These are phyloP conservation scores for Termitomyces bulborhizus DNA, from an alignment of 768 basidiomycete species.

Conservation along the genomic window DNA sequence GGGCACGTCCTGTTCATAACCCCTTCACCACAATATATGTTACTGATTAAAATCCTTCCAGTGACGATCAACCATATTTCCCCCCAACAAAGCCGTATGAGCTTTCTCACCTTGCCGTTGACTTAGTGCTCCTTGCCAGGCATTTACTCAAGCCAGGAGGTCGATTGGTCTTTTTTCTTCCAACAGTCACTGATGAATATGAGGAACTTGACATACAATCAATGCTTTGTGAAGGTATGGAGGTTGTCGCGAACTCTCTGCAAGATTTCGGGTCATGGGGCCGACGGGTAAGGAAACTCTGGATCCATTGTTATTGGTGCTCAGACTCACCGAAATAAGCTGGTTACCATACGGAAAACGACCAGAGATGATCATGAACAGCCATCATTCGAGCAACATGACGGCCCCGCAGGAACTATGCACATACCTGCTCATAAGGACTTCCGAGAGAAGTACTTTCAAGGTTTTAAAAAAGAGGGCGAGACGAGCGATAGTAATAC, in stretches of 20 bases:
- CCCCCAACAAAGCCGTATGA: conserved; percentile 93
- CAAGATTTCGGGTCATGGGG: conserved; percentile 97
- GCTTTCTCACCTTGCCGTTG: conserved; percentile 72
- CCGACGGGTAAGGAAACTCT: conserved; percentile 56
- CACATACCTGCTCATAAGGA: conserved; percentile 82
- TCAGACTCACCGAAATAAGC: conserved; percentile 32
- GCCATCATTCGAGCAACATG: conserved; percentile 45
- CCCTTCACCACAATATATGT: background rate
- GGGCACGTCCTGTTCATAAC: too few relatives aligned
- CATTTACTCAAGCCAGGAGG: conserved; percentile 83
- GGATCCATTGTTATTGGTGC: background rate
- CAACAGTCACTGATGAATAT: conserved; percentile 89
- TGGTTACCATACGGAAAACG: conserved; percentile 85
- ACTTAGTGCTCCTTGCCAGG: conserved; percentile 77
- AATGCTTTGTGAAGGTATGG: conserved; percentile 83
- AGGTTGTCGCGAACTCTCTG: conserved; percentile 78
- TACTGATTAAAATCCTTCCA: conserved; percentile 11
- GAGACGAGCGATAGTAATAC: background rate
- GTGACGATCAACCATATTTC: conserved; percentile 67
- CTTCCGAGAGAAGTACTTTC: conserved; percentile 86
- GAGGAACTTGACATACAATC: conserved; percentile 77
- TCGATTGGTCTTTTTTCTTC: conserved; percentile 92
- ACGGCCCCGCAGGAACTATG: conserved; percentile 9
- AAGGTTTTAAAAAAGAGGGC: conserved; percentile 57
- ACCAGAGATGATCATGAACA: conserved; percentile 37